These are phyloP conservation scores for Wickerhamiella azyma DNA, from an alignment of 805 yeast genomes.

Conservation along the genomic window DNA sequence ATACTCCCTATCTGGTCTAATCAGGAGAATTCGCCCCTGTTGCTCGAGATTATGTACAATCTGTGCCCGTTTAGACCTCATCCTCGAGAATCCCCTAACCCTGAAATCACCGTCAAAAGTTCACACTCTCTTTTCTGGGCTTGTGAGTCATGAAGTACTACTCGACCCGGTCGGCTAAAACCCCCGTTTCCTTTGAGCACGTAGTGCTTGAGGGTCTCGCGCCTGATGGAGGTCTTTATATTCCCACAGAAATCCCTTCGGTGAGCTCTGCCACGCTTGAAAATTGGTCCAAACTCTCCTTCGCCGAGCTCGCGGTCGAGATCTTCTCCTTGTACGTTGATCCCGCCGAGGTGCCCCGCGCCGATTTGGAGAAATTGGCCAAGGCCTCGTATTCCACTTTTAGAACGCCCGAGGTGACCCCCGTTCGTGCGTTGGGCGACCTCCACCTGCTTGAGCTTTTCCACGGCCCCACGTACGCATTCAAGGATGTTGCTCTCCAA, in stretches of 20 bases:
- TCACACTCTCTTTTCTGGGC: neutral
- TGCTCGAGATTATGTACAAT: too few species aligned
- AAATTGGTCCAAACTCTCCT: constrained; percentile 61
- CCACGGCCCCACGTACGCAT: constrained; percentile 99
- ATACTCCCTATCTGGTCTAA: too few species aligned
- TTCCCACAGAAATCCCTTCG: constrained; percentile 72
- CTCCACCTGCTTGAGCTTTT: constrained; percentile 78
- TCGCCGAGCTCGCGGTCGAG: constrained; percentile 77
- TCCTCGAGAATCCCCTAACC: too few species aligned
- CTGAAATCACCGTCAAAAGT: neutral
- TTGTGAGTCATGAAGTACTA: constrained; percentile 20
- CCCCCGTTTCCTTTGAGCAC: constrained; percentile 27
- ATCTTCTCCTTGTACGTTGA: constrained; percentile 70
- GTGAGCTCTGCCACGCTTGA: constrained; percentile 42
- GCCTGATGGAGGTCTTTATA: constrained; percentile 88
- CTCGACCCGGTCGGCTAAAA: constrained; percentile 29
- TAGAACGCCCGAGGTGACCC: constrained; percentile 80
- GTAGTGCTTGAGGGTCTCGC: constrained; percentile 62
- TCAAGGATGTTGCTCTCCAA: constrained; percentile 96
- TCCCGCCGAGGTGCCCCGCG: constrained; percentile 55
- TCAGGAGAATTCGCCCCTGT: too few species aligned
- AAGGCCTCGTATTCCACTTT: constrained; percentile 76
- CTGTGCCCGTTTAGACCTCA: too few species aligned
- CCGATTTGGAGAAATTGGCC: constrained; percentile 51
- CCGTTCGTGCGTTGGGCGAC: constrained; percentile 44